Evolutionary conservation across 495 filamentous ascomycete species (phyloP), one percentile per base, ranked within the genome.

Genomic region (Platismatia glauca): DNA sequence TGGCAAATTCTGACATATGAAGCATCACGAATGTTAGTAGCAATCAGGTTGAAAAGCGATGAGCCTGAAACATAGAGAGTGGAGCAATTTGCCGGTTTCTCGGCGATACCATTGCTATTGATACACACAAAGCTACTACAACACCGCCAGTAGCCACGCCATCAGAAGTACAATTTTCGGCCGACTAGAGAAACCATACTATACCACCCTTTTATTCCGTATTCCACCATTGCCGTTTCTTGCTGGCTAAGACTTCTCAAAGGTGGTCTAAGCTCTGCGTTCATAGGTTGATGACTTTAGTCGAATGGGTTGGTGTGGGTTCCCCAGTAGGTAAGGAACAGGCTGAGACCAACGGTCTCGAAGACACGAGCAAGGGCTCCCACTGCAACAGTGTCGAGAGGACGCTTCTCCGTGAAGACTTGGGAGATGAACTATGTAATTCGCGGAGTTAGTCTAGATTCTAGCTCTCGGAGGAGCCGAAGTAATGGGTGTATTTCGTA

Each of bases 311-410:
- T 89, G 73, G 90, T 95, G 68, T 87, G 86, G 59, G 93, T 96
- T 67, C 94, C 94, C 94, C 94, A 98, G 86, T 88, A 98, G 67
- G 90, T 96, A 64, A 98, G 78, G 83, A 97, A 90, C 72, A 97
- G 68, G 61, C 87, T 89, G 48, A 97, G 81, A 41, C 94, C 94
- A 59, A 97, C 86, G 6, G 94, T 97, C 81, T 98, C 94, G 64
- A 96, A 84, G 67, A 94, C 76, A 70, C 91, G 89, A 64, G 88
- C 86, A 13, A 94, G 75, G 55, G 86, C 84, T 69, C 86, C 89
- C 60, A 97, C 86, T 57, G 90, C 92, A 64, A 97, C 84, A 56
- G 88, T 90, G 73, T 97, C 94, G 12, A 91, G 74, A 20, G 93
- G 88, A 37, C 92, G 85, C 80, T 94, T 95, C 81, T 97, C 94